Base-by-base conservation (phyloP, 2,329 filamentous ascomycete species). In the Talaromyces piceae region DNA sequence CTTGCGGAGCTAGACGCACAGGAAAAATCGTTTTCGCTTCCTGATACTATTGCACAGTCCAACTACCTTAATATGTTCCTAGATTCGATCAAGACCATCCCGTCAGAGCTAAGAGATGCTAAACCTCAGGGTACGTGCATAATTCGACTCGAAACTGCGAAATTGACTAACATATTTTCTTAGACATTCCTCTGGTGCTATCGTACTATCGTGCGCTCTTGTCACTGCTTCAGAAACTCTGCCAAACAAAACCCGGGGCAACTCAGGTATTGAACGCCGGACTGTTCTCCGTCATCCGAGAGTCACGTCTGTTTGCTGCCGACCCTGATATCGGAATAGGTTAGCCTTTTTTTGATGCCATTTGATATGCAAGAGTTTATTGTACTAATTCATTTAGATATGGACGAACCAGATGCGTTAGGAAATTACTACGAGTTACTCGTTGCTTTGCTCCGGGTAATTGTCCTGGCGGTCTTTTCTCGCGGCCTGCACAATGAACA, bases 51-150 rank as follows among this genome's bases (percentile, higher is more conserved):
- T 50, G 85, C 87, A 61, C 82, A 87, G 51, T 81, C 95, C 44
- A 98, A 98, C 70, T 95, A 96, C 65, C 80, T 96, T 47, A 87
- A 87, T 47, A 84, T 97, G 25, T 79, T 97, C 26, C 84, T 98
- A 48, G 91, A 97, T 69, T 88, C 88, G 47, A 80, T 98, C 51
- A 84, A 87, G 59, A 79, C 81, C 58, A 81, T 96, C 47, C 81
- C 91, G 54, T 70, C 79, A 9, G 91, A 96, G 59, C 80, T 88
- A 69, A 76, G 79, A 49, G 76, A 80, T 50, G 74, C 79, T 28
- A 73, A 78, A 61, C 68, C 69, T 55, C 73, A 73, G 58, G 79
- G 84, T 85, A 75, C 63, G 75, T 60, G 39, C 12, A 45, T 43
- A 43, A 16, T n/a, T 25, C 13, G 25, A 13, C 2, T 12, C 5